Conservation (phyloP, 1,139 yeast genomes). For the Yamadazyma taylorii region DNA sequence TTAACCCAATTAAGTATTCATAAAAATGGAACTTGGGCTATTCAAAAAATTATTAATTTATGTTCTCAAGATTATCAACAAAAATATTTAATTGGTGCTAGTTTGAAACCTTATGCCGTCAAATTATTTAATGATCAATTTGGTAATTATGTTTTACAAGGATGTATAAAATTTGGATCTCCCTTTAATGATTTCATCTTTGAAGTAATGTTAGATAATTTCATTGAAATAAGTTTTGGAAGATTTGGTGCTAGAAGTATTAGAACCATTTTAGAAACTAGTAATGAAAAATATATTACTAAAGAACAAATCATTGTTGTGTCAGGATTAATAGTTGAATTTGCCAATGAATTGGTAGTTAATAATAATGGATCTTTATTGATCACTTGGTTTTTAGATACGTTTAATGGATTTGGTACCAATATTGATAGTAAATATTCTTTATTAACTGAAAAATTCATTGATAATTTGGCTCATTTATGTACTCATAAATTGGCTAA, state of each 20-base stretch:
- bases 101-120: slow-evolving; percentile 79
- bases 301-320: slow-evolving; percentile 70
- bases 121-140: slow-evolving; percentile 91
- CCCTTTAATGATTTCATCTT: slow-evolving; percentile 90
- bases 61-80: slow-evolving; percentile 60
- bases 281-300: slow-evolving; percentile 48
- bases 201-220: slow-evolving; percentile 77
- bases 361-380: slow-evolving; percentile 87
- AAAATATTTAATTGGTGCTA: slow-evolving; percentile 62
- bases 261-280: slow-evolving; percentile 85
- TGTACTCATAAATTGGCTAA: slow-evolving; percentile 89
- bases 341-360: slow-evolving; percentile 77
- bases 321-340: slow-evolving; percentile 73
- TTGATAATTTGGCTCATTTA: slow-evolving; percentile 61
- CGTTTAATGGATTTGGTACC: slow-evolving; percentile 66
- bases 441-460: slow-evolving; percentile 48
- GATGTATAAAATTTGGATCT: slow-evolving; percentile 84
- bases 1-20: slow-evolving; percentile 92
- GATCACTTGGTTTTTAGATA: slow-evolving; percentile 92
- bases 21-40: slow-evolving; percentile 99
- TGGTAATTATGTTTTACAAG: slow-evolving; percentile 95
- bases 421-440: slow-evolving; percentile 32
- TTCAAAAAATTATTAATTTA: slow-evolving; percentile 88
- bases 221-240: slow-evolving; percentile 81
- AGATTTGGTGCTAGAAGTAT: slow-evolving; percentile 95